phyloP scores from a whole-genome alignment of 1,139 yeast genomes.

The Yamadazyma blattariae region DNA sequence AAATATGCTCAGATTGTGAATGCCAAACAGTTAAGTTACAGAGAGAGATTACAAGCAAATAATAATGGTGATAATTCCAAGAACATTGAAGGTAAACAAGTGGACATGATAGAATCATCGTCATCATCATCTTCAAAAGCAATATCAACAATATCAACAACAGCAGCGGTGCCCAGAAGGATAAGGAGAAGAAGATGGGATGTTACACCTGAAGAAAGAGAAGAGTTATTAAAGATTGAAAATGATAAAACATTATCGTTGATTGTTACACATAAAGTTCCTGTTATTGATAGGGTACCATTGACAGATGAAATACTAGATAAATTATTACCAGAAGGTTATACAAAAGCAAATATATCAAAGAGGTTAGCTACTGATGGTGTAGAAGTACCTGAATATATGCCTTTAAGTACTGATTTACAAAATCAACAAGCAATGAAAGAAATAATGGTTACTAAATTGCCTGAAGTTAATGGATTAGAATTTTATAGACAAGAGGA shows the following conservation, averaged over 20 bases:
- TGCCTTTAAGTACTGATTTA: conserved; percentile 15
- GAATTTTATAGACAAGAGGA: conserved; percentile 73
- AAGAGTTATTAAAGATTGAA: conserved; percentile 10
- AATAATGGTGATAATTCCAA: background rate
- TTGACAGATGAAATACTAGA: conserved; percentile 51
- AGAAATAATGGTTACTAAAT: conserved; percentile 9
- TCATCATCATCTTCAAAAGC: no score
- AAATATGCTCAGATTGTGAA: conserved; percentile 9
- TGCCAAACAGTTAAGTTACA: conserved; percentile 7
- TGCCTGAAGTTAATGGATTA: conserved; percentile 55
- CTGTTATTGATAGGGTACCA: conserved; percentile 44
- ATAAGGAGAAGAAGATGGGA: conserved; percentile 34
- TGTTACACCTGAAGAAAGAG: conserved; percentile 33
- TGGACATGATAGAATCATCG: no score
- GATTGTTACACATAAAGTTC: conserved; percentile 24
- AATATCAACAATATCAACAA: no score
- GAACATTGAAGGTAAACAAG: background rate
- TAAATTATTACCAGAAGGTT: conserved; percentile 55
- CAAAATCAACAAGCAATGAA: conserved; percentile 8
- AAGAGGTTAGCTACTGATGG: conserved; percentile 24
- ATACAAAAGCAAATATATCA: conserved; percentile 47
- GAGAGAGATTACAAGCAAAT: conserved; percentile 8
- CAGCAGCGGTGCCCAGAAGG: background rate
- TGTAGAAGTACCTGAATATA: background rate
- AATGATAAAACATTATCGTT: conserved; percentile 10